These are phyloP conservation scores for Gilbertella persicaria DNA, from an alignment of 371 early-diverging fungal genomes.

Conservation along the genomic window DNA sequence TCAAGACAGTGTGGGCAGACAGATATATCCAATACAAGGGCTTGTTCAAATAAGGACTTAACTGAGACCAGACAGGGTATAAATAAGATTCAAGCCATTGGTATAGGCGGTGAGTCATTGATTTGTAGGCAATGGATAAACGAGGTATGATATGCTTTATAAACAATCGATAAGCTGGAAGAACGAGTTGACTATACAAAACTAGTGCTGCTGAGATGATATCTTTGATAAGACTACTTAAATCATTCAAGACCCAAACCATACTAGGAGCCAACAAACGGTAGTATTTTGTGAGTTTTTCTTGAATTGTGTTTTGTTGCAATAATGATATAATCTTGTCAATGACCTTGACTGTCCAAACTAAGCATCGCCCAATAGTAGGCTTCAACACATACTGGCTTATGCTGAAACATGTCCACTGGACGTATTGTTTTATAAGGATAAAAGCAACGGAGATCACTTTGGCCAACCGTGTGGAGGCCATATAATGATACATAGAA, in stretches of 20 bases:
- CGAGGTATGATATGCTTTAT: constrained; percentile 21
- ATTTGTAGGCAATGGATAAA: constrained; percentile 13
- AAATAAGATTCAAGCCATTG: neutral
- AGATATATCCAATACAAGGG: constrained; percentile 6
- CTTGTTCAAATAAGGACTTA: constrained; percentile 13
- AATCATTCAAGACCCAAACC: constrained; percentile 5
- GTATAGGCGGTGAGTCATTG: neutral
- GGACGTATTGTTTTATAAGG: neutral
- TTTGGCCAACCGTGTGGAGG: constrained; percentile 9
- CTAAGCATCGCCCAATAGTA: constrained; percentile 18
- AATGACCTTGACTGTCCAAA: constrained; percentile 10
- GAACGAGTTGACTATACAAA: neutral
- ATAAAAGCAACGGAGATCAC: neutral
- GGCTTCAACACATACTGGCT: constrained; percentile 5
- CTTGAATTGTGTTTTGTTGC: constrained; percentile 13
- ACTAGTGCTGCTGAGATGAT: neutral
- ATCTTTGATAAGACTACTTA: neutral
- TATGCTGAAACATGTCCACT: neutral
- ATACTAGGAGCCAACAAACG: constrained; percentile 5
- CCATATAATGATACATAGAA: constrained; percentile 2
- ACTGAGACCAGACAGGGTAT: constrained; percentile 12
- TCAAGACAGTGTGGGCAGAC: neutral
- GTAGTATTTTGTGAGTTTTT: constrained; percentile 5
- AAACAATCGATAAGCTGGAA: constrained; percentile 15
- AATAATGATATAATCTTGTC: constrained; percentile 15